Conservation (phyloP, 2,329 filamentous ascomycete genomes). For the Colletotrichum somersetense region DNA sequence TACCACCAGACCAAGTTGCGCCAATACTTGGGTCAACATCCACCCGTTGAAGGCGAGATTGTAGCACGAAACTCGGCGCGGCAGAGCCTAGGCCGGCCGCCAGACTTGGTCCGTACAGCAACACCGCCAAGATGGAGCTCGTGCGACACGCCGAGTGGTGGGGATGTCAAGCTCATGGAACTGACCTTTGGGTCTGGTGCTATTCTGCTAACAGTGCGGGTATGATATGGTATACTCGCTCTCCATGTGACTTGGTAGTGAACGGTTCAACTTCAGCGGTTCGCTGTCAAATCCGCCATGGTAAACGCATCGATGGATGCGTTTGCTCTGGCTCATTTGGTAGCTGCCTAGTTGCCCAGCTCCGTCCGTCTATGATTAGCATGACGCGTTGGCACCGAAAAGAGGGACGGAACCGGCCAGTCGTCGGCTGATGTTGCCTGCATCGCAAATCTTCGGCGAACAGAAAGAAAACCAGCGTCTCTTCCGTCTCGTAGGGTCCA, state of each 20-base stretch:
- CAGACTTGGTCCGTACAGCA: not conserved
- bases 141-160: not conserved
- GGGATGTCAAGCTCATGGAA: not conserved
- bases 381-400: not conserved
- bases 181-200: not conserved
- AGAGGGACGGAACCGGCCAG: not conserved
- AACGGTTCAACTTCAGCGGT: not conserved
- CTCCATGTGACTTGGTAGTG: not conserved
- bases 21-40: not conserved
- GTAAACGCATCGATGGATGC: not conserved
- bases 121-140: too few species aligned
- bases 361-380: not conserved
- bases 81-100: not conserved
- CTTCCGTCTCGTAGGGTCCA: not conserved
- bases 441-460: not conserved
- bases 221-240: not conserved
- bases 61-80: not conserved
- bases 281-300: not conserved
- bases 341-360: not conserved
- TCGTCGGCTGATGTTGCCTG: not conserved
- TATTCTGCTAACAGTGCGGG: not conserved
- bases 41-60: not conserved
- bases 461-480: not conserved
- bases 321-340: not conserved
- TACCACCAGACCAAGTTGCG: not conserved